These are phyloP conservation scores for Pseudogymnoascus sp. DNA, from an alignment of 2,329 filamentous ascomycete species.

Conservation along the genomic window DNA sequence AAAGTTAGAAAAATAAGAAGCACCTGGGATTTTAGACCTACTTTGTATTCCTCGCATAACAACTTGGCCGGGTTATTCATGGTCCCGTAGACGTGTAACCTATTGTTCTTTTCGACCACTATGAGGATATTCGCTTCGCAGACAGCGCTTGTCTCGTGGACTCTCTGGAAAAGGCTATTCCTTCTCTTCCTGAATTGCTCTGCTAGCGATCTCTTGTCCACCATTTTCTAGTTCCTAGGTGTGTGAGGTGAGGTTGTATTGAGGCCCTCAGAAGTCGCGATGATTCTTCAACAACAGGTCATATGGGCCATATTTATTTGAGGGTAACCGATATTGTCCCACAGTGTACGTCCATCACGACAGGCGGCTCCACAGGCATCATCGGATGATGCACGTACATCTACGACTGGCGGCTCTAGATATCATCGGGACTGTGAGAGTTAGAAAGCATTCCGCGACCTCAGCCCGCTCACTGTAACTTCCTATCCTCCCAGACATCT, in stretches of 20 bases:
- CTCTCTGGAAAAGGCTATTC: too few relatives aligned
- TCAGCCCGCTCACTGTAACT: background rate
- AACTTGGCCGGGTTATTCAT: conserved; percentile 7
- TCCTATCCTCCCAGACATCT: background rate
- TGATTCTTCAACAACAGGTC: background rate
- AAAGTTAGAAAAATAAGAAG: background rate
- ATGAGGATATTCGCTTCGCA: conserved; percentile 12
- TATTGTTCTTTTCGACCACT: conserved; percentile 14
- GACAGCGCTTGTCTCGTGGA: too few relatives aligned
- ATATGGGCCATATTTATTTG: background rate
- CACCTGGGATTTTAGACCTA: background rate
- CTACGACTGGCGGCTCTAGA: background rate
- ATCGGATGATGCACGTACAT: background rate
- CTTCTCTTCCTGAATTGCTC: too few relatives aligned
- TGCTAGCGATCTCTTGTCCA: too few relatives aligned
- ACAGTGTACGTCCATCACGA: too few relatives aligned
- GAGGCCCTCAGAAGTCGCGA: background rate
- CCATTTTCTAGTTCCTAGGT: background rate
- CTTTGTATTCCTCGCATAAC: conserved; percentile 10
- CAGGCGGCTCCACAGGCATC: background rate
- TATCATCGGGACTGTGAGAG: background rate
- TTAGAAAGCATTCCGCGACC: background rate
- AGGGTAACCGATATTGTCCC: background rate
- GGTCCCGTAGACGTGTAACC: conserved; percentile 14
- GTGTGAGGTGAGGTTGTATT: background rate